These are phyloP conservation scores for bread wheat (Triticum aestivum) DNA, from an alignment of 176 grass and related monocot genomes.

Conservation along the genomic window DNA sequence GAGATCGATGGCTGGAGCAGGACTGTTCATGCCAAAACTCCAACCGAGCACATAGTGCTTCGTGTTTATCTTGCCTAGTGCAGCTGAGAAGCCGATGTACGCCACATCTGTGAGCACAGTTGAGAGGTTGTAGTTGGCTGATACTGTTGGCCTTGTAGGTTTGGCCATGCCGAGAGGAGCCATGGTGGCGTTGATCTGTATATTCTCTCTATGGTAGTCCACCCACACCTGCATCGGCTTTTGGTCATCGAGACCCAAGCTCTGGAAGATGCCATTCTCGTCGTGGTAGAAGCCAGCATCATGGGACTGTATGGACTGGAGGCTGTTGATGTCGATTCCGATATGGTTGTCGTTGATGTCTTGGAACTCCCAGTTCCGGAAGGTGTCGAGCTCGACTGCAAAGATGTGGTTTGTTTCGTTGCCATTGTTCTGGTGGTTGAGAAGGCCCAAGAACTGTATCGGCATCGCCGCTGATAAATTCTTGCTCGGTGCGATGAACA, in stretches of 20 bases:
- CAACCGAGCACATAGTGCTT: slow-evolving; percentile 24
- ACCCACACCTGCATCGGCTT: slow-evolving; percentile 39
- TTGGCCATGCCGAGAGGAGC: slow-evolving; percentile 4
- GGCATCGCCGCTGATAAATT: background rate
- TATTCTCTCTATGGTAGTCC: slow-evolving; percentile 16
- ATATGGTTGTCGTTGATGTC: slow-evolving; percentile 2
- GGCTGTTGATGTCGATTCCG: slow-evolving; percentile 17
- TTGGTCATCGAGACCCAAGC: background rate
- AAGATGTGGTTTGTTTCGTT: slow-evolving; percentile 22
- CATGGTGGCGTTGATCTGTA: slow-evolving; percentile 25
- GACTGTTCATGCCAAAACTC: slow-evolving; percentile 15
- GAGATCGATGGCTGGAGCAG: slow-evolving; percentile 13
- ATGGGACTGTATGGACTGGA: background rate
- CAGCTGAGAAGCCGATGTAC: slow-evolving; percentile 34
- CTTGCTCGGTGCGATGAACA: slow-evolving; percentile 10
- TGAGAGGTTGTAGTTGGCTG: slow-evolving; percentile 8
- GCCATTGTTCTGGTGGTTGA: slow-evolving; percentile 1
- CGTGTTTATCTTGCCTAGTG: slow-evolving; percentile 4
- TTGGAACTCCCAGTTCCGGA: background rate
- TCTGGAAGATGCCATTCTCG: background rate
- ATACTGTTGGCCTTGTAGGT: slow-evolving; percentile 9
- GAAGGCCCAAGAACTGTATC: slow-evolving; percentile 18
- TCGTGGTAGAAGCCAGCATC: slow-evolving; percentile 19
- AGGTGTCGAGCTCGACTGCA: background rate
- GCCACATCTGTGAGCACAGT: slow-evolving; percentile 3